These are phyloP conservation scores for Candida tropicalis DNA, from an alignment of 1,139 yeast genomes.

Conservation along the genomic window DNA sequence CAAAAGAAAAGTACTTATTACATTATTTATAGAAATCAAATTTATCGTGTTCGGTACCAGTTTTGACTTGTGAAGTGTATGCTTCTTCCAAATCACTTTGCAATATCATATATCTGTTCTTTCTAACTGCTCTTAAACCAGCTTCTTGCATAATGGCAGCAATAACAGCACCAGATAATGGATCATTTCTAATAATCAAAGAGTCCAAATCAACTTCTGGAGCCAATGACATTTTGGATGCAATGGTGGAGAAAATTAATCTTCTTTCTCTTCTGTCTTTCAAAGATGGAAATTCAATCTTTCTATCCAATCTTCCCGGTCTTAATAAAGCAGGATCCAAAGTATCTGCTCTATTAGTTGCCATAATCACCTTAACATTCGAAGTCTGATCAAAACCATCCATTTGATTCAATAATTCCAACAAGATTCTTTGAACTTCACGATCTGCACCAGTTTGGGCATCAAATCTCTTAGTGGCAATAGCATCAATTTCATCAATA, in stretches of 20 bases:
- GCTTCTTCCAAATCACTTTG: conserved; percentile 98
- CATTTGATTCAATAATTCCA: conserved; percentile 97
- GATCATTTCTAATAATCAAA: conserved; percentile 92
- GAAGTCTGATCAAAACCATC: conserved; percentile 98
- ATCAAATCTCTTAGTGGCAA: conserved; percentile 98
- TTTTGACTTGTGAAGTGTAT: conserved; percentile 92
- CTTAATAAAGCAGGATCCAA: conserved; percentile 95
- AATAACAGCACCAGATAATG: conserved; percentile 94
- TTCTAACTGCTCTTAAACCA: conserved; percentile 96
- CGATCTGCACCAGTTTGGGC: conserved; percentile 99
- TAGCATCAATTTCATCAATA: conserved; percentile 98
- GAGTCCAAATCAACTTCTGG: conserved; percentile 98
- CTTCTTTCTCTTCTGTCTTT: conserved; percentile 98
- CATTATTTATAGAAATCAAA: conserved; percentile 90
- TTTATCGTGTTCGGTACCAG: conserved; percentile 94
- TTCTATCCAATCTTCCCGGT: conserved; percentile 98
- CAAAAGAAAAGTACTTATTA: not conserved
- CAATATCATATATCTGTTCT: conserved; percentile 93
- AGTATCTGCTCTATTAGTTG: conserved; percentile 97
- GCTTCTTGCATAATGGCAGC: conserved; percentile 99
- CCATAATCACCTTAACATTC: conserved; percentile 97
- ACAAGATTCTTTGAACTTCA: conserved; percentile 96
- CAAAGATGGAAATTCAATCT: conserved; percentile 93
- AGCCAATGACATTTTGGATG: conserved; percentile 96
- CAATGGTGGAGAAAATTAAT: conserved; percentile 91